Conservation (phyloP, 2,329 filamentous ascomycete species). For the Bisporella sp. region DNA sequence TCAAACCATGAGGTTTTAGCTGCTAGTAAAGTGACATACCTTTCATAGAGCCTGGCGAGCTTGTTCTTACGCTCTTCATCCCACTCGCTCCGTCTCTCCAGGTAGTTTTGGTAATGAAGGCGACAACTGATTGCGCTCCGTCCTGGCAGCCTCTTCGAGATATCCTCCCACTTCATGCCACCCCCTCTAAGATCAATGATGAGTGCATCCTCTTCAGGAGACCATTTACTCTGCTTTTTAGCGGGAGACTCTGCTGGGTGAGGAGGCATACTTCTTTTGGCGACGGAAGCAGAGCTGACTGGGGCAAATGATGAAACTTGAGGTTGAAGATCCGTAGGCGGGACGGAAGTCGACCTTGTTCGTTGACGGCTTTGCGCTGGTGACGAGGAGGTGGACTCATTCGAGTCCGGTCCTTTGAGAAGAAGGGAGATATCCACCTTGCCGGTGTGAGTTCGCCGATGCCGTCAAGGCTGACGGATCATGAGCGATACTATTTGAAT, state of each 20-base stretch:
- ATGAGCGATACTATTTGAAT: constrained; percentile 22
- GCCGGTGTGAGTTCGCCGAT: constrained; percentile 40
- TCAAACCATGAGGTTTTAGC: no score
- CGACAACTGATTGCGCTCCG: constrained; percentile 91
- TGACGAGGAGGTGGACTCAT: constrained; percentile 55
- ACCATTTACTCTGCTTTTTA: constrained; percentile 97
- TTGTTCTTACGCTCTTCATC: constrained; percentile 98
- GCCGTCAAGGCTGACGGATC: constrained; percentile 29
- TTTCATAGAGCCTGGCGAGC: constrained; percentile 87
- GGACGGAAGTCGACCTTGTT: constrained; percentile 14
- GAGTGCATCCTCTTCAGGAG: constrained; percentile 81
- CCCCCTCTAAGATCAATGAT: constrained; percentile 87
- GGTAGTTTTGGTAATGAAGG: constrained; percentile 94
- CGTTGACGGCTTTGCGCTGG: constrained; percentile 29
- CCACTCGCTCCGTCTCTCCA: constrained; percentile 89
- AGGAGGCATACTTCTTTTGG: constrained; percentile 45
- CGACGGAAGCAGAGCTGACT: constrained; percentile 20
- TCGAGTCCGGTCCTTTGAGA: constrained; percentile 68
- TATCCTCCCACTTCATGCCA: constrained; percentile 99
- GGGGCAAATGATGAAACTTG: constrained; percentile 19
- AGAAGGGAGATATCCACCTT: constrained; percentile 94
- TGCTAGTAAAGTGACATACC: constrained; percentile 48
- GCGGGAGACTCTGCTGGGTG: constrained; percentile 61
- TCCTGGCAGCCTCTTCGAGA: constrained; percentile 83
- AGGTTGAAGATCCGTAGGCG: constrained; percentile 18